Percentiles rank a stretch among this genome's conserved stretches.
Evolutionary conservation across 2,329 filamentous ascomycete species (phyloP).

Genomic region (Cyphellophora europaea): DNA sequence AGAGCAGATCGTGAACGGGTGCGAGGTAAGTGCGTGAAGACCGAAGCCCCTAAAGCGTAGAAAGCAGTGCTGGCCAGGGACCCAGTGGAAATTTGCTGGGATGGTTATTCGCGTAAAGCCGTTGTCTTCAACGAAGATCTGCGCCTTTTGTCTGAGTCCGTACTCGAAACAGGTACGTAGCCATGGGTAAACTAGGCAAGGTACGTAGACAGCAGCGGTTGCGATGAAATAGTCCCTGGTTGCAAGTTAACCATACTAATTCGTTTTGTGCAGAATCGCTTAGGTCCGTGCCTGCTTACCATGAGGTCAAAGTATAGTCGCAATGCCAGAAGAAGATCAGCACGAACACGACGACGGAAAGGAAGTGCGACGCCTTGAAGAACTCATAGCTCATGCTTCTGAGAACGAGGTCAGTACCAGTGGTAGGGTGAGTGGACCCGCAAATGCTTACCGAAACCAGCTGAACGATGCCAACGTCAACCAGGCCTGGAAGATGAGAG

Average conservation of each 20-base stretch:
- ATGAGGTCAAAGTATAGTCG: slow-evolving; percentile 45
- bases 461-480: slow-evolving; percentile 46
- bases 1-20: slow-evolving; percentile 50
- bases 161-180: slow-evolving; percentile 41
- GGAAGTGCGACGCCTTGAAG: slow-evolving; percentile 50
- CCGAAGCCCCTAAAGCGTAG: slow-evolving; percentile 39
- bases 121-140: slow-evolving; percentile 30
- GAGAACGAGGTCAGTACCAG: slow-evolving; percentile 2
- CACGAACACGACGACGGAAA: slow-evolving; percentile 45
- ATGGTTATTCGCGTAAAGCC: slow-evolving; percentile 35
- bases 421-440: neutral
- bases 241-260: slow-evolving; percentile 2
- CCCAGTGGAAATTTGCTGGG: slow-evolving; percentile 37
- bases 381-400: slow-evolving; percentile 50
- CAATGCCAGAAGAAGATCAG: slow-evolving; percentile 55
- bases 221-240: slow-evolving; percentile 53
- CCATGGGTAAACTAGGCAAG: slow-evolving; percentile 37
- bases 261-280: no score
- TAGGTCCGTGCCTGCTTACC: slow-evolving; percentile 23
- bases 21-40: slow-evolving; percentile 35
- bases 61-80: slow-evolving; percentile 46
- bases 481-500: slow-evolving; percentile 44
- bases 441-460: slow-evolving; percentile 35
- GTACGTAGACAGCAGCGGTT: slow-evolving; percentile 41
- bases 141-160: slow-evolving; percentile 37